Evolutionary conservation across 352 stramenopile genomes (phyloP).

Genomic region (Phytophthora aleatoria): DNA sequence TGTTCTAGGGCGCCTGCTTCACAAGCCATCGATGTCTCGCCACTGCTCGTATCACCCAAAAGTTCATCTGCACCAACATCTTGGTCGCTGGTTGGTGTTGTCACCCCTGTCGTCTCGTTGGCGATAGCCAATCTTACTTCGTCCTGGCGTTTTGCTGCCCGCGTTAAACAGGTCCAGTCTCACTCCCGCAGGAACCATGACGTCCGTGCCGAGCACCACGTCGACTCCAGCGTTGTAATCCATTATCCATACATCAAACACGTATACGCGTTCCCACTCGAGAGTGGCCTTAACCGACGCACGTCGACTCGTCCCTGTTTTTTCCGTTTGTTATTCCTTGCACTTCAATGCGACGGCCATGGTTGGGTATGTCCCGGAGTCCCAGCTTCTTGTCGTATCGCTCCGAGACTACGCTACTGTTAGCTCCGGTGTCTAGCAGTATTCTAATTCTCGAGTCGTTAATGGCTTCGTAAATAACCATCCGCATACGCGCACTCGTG

Average conservation of each 20-base stretch:
- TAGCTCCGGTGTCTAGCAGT: not conserved
- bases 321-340: conserved; percentile 13
- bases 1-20: no score
- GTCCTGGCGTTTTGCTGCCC: not conserved
- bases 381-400: not conserved
- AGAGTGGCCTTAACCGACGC: conserved; percentile 7
- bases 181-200: conserved; percentile 10
- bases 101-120: no score
- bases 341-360: conserved; percentile 2
- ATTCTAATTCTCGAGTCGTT: not conserved
- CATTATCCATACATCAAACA: conserved; percentile 15
- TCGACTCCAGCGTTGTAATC: not conserved
- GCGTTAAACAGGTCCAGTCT: conserved; percentile 9
- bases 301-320: not conserved
- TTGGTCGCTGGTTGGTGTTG: no score
- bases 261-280: not conserved
- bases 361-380: not conserved
- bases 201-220: conserved; percentile 1
- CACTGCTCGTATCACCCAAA: no score
- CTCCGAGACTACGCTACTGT: not conserved
- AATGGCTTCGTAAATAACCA: not conserved
- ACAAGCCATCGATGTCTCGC: no score
- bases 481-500: not conserved
- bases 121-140: not conserved
- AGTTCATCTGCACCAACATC: no score